phyloP scores from a whole-genome alignment of 2,329 filamentous ascomycete species.

The Blumeriella jaapii region DNA sequence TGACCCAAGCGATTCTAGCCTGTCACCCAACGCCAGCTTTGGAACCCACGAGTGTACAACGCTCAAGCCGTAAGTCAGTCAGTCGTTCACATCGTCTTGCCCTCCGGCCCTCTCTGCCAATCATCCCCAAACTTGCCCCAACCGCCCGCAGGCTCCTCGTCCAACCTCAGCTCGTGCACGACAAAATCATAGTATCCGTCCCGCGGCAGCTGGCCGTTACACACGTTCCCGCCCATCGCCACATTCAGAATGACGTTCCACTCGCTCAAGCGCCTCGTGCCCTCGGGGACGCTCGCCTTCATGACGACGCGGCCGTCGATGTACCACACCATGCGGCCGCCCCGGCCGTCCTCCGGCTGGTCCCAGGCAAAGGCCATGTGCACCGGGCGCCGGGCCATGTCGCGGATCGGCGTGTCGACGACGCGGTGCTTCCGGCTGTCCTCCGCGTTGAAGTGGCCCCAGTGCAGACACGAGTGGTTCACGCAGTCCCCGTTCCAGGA shows the following conservation, averaged over 20 bases:
- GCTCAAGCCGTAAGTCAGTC: not conserved
- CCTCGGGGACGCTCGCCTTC: slow-evolving; percentile 40
- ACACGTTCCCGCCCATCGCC: slow-evolving; percentile 52
- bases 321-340: slow-evolving; percentile 43
- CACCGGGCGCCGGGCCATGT: slow-evolving; percentile 36
- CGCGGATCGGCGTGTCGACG: slow-evolving; percentile 37
- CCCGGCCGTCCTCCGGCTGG: slow-evolving; percentile 32
- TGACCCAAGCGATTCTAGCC: no score
- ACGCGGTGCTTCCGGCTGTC: slow-evolving; percentile 47
- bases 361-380: slow-evolving; percentile 47
- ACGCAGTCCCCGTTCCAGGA: slow-evolving; percentile 46
- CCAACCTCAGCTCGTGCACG: slow-evolving; percentile 40
- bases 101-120: slow-evolving; percentile 29
- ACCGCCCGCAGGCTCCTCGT: slow-evolving; percentile 40
- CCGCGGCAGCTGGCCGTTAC: slow-evolving; percentile 36
- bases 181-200: slow-evolving; percentile 47
- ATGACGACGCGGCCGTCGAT: slow-evolving; percentile 46
- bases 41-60: no score
- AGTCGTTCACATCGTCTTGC: slow-evolving; percentile 14
- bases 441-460: slow-evolving; percentile 42
- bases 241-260: slow-evolving; percentile 46
- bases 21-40: no score
- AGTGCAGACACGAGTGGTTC: slow-evolving; percentile 48
- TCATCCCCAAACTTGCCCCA: slow-evolving; percentile 43
- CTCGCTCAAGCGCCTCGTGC: slow-evolving; percentile 43